Base-by-base conservation (phyloP, 202 grass and related monocot species). In the Cymbopogon flexuosus region DNA sequence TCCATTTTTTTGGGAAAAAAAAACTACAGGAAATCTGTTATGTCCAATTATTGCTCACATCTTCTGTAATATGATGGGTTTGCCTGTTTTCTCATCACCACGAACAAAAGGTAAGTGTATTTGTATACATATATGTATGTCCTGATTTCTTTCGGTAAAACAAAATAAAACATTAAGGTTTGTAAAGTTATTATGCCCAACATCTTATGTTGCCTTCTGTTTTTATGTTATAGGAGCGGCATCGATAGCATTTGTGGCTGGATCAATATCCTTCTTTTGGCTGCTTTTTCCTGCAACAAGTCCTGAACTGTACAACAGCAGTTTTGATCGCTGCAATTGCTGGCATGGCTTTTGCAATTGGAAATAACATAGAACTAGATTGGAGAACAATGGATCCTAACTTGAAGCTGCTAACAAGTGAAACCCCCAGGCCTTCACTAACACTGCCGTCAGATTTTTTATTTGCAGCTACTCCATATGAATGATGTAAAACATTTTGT, bases 41-140 rank as follows among this genome's bases (percentile, higher is more conserved):
- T 82, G 88, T 75, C 90, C 94, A 21, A 88, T 97, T 83, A 72
- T 91, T 68, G 94, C 90, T 65, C 94, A 97, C 42, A 66, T 97
- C 76, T 86, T 97, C 63, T 97, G 94, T 78, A 97, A 97, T 81
- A 74, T 90, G 76, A 94, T 97, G 94, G 92, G 89, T 9, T 85
- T 97, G 68, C 94, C 94, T 77, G 72, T 80, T 47, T 87, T 91
- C 47, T 87, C 30, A 13, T 86, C 85, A 67, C 56, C 75, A 3
- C 79, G 9, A 21, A 89, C 86, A 65, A 88, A 70, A 93, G 94
- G 94, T 97, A n/a, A n/a, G 46, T 75, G 66, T 51, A 3, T 21
- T 21, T 56, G 54, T 54, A 54, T 54, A 54, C 2, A 35, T 58
- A 29, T 30, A 14, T 69, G 14, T 29, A 70, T 29, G 5, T 15